phyloP scores from a whole-genome alignment of 106 monocot species.

The Hemerocallis citrina region DNA sequence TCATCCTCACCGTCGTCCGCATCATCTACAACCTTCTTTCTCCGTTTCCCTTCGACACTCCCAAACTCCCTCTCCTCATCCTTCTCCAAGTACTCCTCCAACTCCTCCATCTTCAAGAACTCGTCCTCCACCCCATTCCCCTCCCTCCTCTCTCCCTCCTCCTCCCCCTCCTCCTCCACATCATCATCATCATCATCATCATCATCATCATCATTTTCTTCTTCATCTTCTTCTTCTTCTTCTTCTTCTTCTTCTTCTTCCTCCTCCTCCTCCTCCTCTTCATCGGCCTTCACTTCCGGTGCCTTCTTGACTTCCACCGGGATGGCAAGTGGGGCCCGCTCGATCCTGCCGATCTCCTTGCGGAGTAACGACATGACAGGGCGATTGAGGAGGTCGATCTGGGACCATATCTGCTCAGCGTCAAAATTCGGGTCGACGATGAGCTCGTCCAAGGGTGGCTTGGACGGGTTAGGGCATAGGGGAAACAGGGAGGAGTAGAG shows the following conservation, averaged over 20 bases:
- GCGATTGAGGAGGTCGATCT: conserved; percentile 58
- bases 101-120: conserved; percentile 56
- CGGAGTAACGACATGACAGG: conserved; percentile 32
- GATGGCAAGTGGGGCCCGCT: conserved; percentile 5
- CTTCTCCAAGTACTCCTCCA: conserved; percentile 47
- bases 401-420: conserved; percentile 92
- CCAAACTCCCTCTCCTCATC: conserved; percentile 65
- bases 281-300: conserved; percentile 10
- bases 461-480: conserved; percentile 36
- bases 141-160: conserved; percentile 8
- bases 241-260: conserved; percentile 6
- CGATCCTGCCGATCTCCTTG: conserved; percentile 30
- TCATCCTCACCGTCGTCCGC: conserved; percentile 13
- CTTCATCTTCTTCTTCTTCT: conserved; percentile 9
- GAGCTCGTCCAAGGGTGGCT: conserved; percentile 49
- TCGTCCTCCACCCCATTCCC: conserved; percentile 18
- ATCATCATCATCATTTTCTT: conserved; percentile 9
- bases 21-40: conserved; percentile 10
- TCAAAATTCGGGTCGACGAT: conserved; percentile 60
- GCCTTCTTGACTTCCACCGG: neutral
- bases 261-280: conserved; percentile 10
- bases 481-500: conserved; percentile 52
- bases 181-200: conserved; percentile 19
- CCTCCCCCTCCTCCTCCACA: conserved; percentile 12
- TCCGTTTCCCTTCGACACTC: neutral